Conservation (phyloP, 1,139 yeast species). For the Blastobotrys proliferans region DNA sequence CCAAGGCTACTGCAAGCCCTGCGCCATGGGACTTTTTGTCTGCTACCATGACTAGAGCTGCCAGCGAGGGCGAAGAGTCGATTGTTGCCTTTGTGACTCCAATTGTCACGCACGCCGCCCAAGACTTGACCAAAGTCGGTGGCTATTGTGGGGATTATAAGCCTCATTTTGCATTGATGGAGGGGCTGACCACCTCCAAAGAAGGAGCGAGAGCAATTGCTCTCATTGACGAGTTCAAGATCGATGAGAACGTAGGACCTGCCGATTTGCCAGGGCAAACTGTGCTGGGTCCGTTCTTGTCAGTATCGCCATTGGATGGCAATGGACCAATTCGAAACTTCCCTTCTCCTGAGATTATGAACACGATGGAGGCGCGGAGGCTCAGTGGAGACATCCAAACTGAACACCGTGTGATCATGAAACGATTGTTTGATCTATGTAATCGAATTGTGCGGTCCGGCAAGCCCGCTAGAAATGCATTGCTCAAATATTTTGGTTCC, state of each 20-base stretch:
- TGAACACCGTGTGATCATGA: slow-evolving; percentile 31
- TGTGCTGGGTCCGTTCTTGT: slow-evolving; percentile 70
- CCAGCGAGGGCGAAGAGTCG: slow-evolving; percentile 69
- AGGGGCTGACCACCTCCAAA: slow-evolving; percentile 57
- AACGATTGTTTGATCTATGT: slow-evolving; percentile 55
- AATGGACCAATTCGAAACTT: slow-evolving; percentile 21
- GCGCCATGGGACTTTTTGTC: slow-evolving; percentile 49
- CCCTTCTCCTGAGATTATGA: slow-evolving; percentile 26
- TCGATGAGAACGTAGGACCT: slow-evolving; percentile 33
- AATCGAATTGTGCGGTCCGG: slow-evolving; percentile 80
- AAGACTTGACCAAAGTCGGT: slow-evolving; percentile 19
- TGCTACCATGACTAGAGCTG: slow-evolving; percentile 55
- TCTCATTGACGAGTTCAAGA: slow-evolving; percentile 48
- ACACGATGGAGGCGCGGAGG: slow-evolving; percentile 23
- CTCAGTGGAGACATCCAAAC: slow-evolving; percentile 27
- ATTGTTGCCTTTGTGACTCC: slow-evolving; percentile 56
- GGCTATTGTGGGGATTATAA: slow-evolving; percentile 40
- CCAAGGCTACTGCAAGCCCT: slow-evolving; percentile 16
- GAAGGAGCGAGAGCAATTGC: slow-evolving; percentile 60
- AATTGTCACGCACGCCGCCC: slow-evolving; percentile 31
- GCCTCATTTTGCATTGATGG: slow-evolving; percentile 52
- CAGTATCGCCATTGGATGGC: slow-evolving; percentile 64
- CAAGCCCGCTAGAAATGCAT: slow-evolving; percentile 53
- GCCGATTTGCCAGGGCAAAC: slow-evolving; percentile 55
- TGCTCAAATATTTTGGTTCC: slow-evolving; percentile 65